Percentiles rank a stretch among this genome's conserved stretches.
Evolutionary conservation across 257 asterid genomes (phyloP).

Genomic region (Rubia yunnanensis): DNA sequence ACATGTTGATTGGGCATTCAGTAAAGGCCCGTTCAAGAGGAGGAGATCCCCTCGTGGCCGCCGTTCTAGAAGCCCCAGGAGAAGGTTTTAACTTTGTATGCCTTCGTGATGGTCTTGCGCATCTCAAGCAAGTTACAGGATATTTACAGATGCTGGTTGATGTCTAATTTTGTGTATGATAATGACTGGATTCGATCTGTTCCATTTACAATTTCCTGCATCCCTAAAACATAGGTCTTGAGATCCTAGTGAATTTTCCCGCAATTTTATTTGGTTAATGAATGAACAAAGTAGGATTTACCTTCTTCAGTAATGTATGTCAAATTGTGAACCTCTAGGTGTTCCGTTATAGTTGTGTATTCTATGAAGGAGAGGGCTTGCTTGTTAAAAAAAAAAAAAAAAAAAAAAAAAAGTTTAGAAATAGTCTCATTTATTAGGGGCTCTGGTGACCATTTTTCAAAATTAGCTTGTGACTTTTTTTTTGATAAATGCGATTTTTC

Average conservation of each 20-base stretch:
- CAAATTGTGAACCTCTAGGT: not conserved
- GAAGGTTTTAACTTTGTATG: slow-evolving; percentile 41
- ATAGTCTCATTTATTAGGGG: too few relatives aligned
- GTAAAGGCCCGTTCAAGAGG: slow-evolving; percentile 89
- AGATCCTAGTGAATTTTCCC: not conserved
- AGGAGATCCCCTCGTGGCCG: slow-evolving; percentile 84
- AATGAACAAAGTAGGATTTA: not conserved
- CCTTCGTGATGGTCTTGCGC: slow-evolving; percentile 1
- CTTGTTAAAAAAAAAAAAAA: too few relatives aligned
- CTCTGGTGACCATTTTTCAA: too few relatives aligned
- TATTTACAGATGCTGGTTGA: not conserved
- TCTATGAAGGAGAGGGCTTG: not conserved
- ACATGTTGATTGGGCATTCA: slow-evolving; percentile 93
- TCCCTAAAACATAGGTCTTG: not conserved
- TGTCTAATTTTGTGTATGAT: slow-evolving; percentile 7
- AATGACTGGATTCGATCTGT: not conserved
- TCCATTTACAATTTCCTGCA: not conserved
- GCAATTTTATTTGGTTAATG: not conserved
- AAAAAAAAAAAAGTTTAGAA: too few relatives aligned
- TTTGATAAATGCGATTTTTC: too few relatives aligned
- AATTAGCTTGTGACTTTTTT: too few relatives aligned
- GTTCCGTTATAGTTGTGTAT: not conserved
- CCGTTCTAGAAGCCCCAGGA: slow-evolving; percentile 90
- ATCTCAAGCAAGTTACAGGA: not conserved
- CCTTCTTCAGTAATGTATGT: not conserved